Evolutionary conservation across 2,329 filamentous ascomycete genomes (phyloP), one percentile per base, ranked within the genome.

Genomic region (Talaromyces sp.): DNA sequence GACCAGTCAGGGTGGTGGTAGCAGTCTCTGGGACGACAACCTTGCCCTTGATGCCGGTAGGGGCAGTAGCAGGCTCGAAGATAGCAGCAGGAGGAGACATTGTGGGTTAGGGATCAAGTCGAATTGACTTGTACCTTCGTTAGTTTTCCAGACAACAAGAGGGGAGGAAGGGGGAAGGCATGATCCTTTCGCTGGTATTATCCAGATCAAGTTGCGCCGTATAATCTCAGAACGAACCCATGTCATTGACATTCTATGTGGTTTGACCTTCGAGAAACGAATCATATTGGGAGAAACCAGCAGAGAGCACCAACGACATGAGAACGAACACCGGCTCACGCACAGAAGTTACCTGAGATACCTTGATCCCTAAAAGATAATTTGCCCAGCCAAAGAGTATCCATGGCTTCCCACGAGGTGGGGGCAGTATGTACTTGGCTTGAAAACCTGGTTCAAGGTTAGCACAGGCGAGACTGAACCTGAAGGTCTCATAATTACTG

Each of bases 141-240:
- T 67, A 77, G 68, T 68, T 68, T 72, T 59, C 64, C 29, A 69
- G 75, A 65, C 67, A 58, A 60, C 62, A 50, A 55, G 60, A 64
- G 67, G 66, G 60, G 67, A 65, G 71, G 70, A 66, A 72, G 77
- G 76, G 60, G 78, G 79, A 82, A 83, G 83, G 90, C 90, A 96
- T 95, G 91, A 94, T 96, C 88, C 91, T 96, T 94, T 91, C 91
- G 91, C 91, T 91, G 89, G 90, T 90, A 94, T 94, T 93, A 93
- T 92, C 90, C 89, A 90, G 89, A 92, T 93, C 90, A 93, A 93
- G 89, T 93, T 91, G 79, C 81, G 87, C 90, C 89, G 90, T 94
- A 88, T 94, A 86, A 86, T 94, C 89, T 93, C 75, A 77, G 75
- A 75, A 74, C 72, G 69, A 74, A 66, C 66, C 64, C 62, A 58